Percentiles rank a stretch among this genome's conserved stretches.
phyloP scores from a whole-genome alignment of 2,329 filamentous ascomycete genomes.

The Aphanocladium album region DNA sequence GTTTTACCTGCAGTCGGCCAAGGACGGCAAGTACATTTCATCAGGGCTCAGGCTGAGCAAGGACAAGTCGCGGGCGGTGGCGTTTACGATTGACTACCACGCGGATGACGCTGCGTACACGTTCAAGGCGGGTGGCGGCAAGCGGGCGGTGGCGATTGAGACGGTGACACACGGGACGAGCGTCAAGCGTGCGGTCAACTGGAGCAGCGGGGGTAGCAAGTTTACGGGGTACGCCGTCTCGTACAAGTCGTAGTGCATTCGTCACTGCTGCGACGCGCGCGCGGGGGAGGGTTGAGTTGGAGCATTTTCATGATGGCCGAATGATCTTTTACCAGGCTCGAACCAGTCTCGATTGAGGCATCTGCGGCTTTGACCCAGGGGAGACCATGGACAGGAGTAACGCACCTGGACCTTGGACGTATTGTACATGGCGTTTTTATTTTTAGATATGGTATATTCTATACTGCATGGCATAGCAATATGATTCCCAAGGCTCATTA shows the following conservation, averaged over 20 bases:
- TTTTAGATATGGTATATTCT: not conserved
- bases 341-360: too few relatives aligned
- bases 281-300: too few relatives aligned
- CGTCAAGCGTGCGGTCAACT: not conserved
- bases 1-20: conserved; percentile 23
- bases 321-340: not conserved
- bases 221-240: conserved; percentile 6
- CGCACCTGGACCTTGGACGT: not conserved
- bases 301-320: too few relatives aligned
- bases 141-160: not conserved
- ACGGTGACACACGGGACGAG: not conserved
- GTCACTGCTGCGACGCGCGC: not conserved
- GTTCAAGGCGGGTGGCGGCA: not conserved
- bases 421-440: conserved; percentile 2
- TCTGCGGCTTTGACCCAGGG: too few relatives aligned
- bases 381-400: too few relatives aligned
- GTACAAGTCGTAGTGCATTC: not conserved
- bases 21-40: conserved; percentile 21
- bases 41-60: conserved; percentile 10
- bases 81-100: conserved; percentile 6
- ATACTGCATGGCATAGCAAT: not conserved
- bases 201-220: not conserved
- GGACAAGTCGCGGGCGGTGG: not conserved
- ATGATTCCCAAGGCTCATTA: not conserved
- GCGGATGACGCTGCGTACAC: conserved; percentile 3